A percentile compares a stretch with the other conserved stretches of the same genome.
Evolutionary conservation across 306 rosid species (phyloP).

Genomic region (Fragaria nilgerrensis): DNA sequence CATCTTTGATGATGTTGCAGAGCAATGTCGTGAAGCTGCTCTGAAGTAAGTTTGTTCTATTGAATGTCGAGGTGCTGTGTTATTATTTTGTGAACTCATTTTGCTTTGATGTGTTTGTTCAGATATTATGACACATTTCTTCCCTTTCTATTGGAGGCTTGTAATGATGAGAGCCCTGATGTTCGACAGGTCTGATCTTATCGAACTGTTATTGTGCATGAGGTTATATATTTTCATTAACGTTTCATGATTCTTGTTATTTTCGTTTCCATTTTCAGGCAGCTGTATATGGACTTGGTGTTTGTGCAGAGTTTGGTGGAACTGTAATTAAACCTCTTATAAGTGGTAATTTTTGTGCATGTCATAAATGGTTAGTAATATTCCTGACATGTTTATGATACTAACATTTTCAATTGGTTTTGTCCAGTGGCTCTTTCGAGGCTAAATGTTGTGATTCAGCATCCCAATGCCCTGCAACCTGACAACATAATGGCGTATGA

Average conservation of each 20-base stretch:
- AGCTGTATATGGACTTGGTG: constrained; percentile 98
- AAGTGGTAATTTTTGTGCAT: constrained; percentile 54
- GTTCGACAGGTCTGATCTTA: constrained; percentile 80
- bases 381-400: neutral
- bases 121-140: constrained; percentile 93
- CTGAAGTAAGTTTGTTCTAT: constrained; percentile 50
- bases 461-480: constrained; percentile 72
- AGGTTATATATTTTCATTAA: neutral
- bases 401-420: constrained; percentile 30
- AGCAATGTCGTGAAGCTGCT: constrained; percentile 97
- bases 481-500: constrained; percentile 95
- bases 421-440: constrained; percentile 91
- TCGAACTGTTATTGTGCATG: constrained; percentile 1
- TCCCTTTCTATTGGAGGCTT: constrained; percentile 96
- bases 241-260: constrained; percentile 4
- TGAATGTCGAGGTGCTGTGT: neutral
- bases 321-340: constrained; percentile 78
- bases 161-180: constrained; percentile 91
- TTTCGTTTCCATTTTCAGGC: constrained; percentile 54
- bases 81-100: constrained; percentile 10
- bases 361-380: constrained; percentile 6
- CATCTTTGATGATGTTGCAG: constrained; percentile 97
- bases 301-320: constrained; percentile 96
- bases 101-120: constrained; percentile 30
- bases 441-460: constrained; percentile 83